phyloP scores from a whole-genome alignment of 1,139 yeast genomes.

The Yamadazyma oceani region DNA sequence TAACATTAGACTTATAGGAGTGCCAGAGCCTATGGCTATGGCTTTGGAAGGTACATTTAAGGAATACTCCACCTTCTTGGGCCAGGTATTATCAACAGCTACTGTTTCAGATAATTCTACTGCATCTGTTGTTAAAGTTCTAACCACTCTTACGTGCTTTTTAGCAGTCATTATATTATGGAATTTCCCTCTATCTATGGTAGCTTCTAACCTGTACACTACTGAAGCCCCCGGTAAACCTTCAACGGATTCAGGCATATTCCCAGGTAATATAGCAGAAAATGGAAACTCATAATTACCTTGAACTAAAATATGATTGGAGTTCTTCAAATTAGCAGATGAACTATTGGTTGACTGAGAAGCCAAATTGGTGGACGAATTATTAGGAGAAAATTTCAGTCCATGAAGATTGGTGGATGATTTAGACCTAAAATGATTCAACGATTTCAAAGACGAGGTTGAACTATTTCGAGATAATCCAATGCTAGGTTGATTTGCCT shows the following conservation, averaged over 20 bases:
- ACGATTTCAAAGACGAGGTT: slow-evolving; percentile 34
- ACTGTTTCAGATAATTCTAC: slow-evolving; percentile 88
- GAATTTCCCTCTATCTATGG: slow-evolving; percentile 81
- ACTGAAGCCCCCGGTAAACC: slow-evolving; percentile 85
- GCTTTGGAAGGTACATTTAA: slow-evolving; percentile 87
- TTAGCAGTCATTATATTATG: slow-evolving; percentile 63
- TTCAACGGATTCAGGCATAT: slow-evolving; percentile 83
- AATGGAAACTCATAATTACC: slow-evolving; percentile 95
- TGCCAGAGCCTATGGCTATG: slow-evolving; percentile 80
- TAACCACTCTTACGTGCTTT: slow-evolving; percentile 76
- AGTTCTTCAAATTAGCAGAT: slow-evolving; percentile 4
- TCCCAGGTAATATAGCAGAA: slow-evolving; percentile 81
- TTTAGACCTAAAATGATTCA: slow-evolving; percentile 33
- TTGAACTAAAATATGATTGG: slow-evolving; percentile 41
- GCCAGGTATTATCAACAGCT: slow-evolving; percentile 96
- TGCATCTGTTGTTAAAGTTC: slow-evolving; percentile 87
- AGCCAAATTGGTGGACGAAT: slow-evolving; percentile 14
- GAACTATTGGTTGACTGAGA: slow-evolving; percentile 4
- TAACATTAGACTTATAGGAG: slow-evolving; percentile 67
- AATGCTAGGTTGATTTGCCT: too few relatives aligned
- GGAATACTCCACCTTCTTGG: slow-evolving; percentile 86
- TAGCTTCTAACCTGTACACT: slow-evolving; percentile 76
- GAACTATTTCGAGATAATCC: slow-evolving; percentile 29
- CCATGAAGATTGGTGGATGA: slow-evolving; percentile 28
- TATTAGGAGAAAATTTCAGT: slow-evolving; percentile 15